These are phyloP conservation scores for Curvularia spicifera DNA, from an alignment of 2,329 filamentous ascomycete species.

Conservation along the genomic window DNA sequence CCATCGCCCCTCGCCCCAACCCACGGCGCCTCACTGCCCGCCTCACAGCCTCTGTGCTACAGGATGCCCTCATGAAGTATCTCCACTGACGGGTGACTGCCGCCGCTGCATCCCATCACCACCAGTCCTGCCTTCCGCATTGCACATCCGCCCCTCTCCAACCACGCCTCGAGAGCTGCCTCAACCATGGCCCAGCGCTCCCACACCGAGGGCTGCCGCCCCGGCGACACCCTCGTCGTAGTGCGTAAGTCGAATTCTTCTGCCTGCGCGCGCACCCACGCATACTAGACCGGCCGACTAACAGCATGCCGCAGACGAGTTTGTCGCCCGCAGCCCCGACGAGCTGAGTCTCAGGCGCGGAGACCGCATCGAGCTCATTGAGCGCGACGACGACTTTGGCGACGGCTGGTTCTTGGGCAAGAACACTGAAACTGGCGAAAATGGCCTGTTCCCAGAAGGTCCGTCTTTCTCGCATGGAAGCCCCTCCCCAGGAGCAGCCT, in stretches of 20 bases:
- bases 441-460: conserved; percentile 85
- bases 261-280: neutral
- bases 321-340: conserved; percentile 87
- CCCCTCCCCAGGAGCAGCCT: neutral
- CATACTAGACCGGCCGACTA: conserved; percentile 7
- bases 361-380: conserved; percentile 81
- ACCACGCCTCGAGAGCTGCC: conserved; percentile 10
- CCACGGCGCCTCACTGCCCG: conserved; percentile 18
- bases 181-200: conserved; percentile 42
- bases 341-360: conserved; percentile 88
- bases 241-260: conserved; percentile 66
- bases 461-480: conserved; percentile 35
- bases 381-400: conserved; percentile 86
- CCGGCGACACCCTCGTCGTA: conserved; percentile 72
- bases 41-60: conserved; percentile 16
- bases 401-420: conserved; percentile 84
- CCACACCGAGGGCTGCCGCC: conserved; percentile 59
- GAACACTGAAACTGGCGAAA: conserved; percentile 75
- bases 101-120: conserved; percentile 16
- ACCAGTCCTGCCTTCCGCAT: conserved; percentile 7
- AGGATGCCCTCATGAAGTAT: conserved; percentile 14
- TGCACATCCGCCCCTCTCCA: conserved; percentile 9
- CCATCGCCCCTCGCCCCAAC: neutral
- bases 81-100: conserved; percentile 26
- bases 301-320: conserved; percentile 71